These are phyloP conservation scores for Aspergillus ruber DNA, from an alignment of 2,329 filamentous ascomycete genomes.

Conservation along the genomic window DNA sequence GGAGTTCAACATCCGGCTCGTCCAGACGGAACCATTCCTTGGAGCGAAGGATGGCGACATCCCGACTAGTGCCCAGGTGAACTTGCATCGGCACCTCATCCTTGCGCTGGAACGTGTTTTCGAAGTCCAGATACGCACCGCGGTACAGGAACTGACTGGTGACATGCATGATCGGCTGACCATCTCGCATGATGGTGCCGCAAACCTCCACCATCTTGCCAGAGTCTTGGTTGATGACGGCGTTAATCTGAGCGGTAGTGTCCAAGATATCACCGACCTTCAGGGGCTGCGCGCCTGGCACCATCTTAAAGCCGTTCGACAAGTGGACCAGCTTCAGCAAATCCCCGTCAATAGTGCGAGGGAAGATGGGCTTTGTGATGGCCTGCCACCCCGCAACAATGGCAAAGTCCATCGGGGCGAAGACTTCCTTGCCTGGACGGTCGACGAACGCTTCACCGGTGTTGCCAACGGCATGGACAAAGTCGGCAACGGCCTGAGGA, in stretches of 20 bases:
- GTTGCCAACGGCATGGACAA: constrained; percentile 98
- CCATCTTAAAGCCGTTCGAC: constrained; percentile 97
- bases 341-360: constrained; percentile 90
- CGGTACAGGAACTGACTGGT: constrained; percentile 98
- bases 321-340: constrained; percentile 92
- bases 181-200: constrained; percentile 82
- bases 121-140: constrained; percentile 82
- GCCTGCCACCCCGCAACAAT: constrained; percentile 99
- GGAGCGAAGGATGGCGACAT: constrained; percentile 86
- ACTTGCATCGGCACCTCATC: constrained; percentile 91
- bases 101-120: constrained; percentile 99
- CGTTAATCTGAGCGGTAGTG: constrained; percentile 92
- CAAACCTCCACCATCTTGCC: constrained; percentile 99
- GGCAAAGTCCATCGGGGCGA: constrained; percentile 96
- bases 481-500: constrained; percentile 90
- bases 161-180: constrained; percentile 89
- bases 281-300: constrained; percentile 86
- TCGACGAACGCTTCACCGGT: constrained; percentile 96
- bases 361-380: constrained; percentile 99
- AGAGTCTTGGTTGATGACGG: constrained; percentile 94
- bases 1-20: constrained; percentile 76
- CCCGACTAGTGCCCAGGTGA: constrained; percentile 77
- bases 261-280: constrained; percentile 92
- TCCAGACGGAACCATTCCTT: constrained; percentile 96
- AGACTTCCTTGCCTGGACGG: constrained; percentile 85